Percentiles rank a stretch among this genome's conserved stretches.
phyloP scores from a whole-genome alignment of 305 asterid species.

The Ajuga reptans region DNA sequence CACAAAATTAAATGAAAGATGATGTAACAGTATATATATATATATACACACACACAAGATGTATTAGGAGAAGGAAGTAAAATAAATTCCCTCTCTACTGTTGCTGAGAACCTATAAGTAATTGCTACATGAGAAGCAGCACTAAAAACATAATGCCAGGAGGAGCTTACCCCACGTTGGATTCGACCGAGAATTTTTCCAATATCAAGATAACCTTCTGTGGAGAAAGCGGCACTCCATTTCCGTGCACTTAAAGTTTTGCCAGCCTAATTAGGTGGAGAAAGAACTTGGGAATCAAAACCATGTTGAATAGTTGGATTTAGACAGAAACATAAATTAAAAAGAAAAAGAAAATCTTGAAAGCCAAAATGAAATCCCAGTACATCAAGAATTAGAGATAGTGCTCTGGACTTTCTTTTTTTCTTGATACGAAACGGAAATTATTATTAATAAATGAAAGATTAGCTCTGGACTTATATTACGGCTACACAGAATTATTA shows the following conservation, averaged over 20 bases:
- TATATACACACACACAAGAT: not conserved
- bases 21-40: not conserved
- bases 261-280: slow-evolving; percentile 52
- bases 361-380: slow-evolving; percentile 12
- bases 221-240: slow-evolving; percentile 76
- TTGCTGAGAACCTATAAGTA: slow-evolving; percentile 14
- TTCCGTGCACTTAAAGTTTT: slow-evolving; percentile 80
- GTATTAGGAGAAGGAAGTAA: slow-evolving; percentile 1
- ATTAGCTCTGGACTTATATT: not conserved
- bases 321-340: not conserved
- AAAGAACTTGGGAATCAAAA: slow-evolving; percentile 19
- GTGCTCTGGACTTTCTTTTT: not conserved
- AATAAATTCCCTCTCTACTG: slow-evolving; percentile 2
- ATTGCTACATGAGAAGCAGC: not conserved
- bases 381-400: not conserved
- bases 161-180: slow-evolving; percentile 73
- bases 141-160: slow-evolving; percentile 16
- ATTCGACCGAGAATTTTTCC: slow-evolving; percentile 76
- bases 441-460: too few relatives aligned
- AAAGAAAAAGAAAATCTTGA: not conserved
- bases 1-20: not conserved
- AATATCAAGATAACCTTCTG: slow-evolving; percentile 80
- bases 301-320: not conserved
- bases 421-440: too few relatives aligned
- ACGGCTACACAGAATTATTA: not conserved